Conservation (phyloP, 1,139 yeast species). For the Suhomyces bokatorum region DNA sequence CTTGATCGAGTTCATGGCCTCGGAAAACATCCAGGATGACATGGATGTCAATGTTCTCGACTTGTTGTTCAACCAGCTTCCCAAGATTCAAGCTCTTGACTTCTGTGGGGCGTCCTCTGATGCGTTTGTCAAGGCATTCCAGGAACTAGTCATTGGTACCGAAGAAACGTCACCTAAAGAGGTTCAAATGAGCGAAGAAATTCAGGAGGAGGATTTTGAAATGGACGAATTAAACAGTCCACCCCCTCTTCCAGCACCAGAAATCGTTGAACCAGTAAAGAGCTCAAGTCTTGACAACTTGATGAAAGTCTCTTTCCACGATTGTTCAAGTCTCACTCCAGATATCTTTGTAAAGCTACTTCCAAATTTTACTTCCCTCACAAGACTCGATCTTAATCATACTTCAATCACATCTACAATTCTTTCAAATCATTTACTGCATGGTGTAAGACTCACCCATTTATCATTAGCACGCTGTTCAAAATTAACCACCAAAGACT, state of each 20-base stretch:
- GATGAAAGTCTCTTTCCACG: slow-evolving; percentile 75
- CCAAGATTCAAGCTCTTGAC: slow-evolving; percentile 68
- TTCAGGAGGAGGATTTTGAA: slow-evolving; percentile 8
- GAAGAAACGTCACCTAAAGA: slow-evolving; percentile 14
- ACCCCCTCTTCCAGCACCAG: slow-evolving; percentile 3
- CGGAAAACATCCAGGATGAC: slow-evolving; percentile 86
- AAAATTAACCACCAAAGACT: slow-evolving; percentile 69
- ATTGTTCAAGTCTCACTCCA: slow-evolving; percentile 75
- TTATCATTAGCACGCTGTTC: slow-evolving; percentile 79
- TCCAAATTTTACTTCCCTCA: slow-evolving; percentile 57
- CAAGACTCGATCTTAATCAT: slow-evolving; percentile 77
- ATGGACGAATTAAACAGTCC: slow-evolving; percentile 8
- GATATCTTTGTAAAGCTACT: slow-evolving; percentile 57
- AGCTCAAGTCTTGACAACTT: slow-evolving; percentile 23
- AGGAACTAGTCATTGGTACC: slow-evolving; percentile 29
- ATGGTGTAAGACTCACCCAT: slow-evolving; percentile 65
- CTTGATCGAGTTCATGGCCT: slow-evolving; percentile 73
- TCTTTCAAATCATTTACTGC: slow-evolving; percentile 49
- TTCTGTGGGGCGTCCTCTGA: slow-evolving; percentile 85
- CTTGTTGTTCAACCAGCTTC: slow-evolving; percentile 59
- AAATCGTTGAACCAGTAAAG: background rate
- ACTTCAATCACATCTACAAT: slow-evolving; percentile 68
- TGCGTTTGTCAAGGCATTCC: slow-evolving; percentile 64
- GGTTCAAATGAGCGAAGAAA: slow-evolving; percentile 9
- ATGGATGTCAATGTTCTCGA: slow-evolving; percentile 62